Percentiles rank a stretch among this genome's conserved stretches.
Evolutionary conservation across 2,329 filamentous ascomycete genomes (phyloP).

Genomic region (Cytospora schulzeri): DNA sequence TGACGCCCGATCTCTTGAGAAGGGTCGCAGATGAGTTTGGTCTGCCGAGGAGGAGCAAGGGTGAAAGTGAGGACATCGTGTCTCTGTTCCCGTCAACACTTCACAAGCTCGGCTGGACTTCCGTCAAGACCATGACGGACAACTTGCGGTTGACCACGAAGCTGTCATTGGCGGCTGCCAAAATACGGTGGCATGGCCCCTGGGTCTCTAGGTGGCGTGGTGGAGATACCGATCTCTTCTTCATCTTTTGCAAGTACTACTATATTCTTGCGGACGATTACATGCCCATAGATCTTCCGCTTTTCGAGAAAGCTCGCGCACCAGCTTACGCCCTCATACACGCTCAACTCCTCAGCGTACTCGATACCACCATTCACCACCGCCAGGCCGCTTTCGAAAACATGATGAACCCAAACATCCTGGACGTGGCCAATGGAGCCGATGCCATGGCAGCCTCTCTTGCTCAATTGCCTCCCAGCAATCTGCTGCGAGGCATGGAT

Average conservation of each 20-base stretch:
- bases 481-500: conserved; percentile 79
- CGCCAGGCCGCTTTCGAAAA: conserved; percentile 62
- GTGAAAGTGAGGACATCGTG: conserved; percentile 66
- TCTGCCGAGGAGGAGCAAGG: conserved; percentile 56
- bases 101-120: conserved; percentile 59
- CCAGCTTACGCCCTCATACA: conserved; percentile 82
- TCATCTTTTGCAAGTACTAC: conserved; percentile 88
- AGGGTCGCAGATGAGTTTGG: conserved; percentile 72
- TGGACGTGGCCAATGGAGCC: conserved; percentile 52
- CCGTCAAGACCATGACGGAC: conserved; percentile 51
- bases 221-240: conserved; percentile 85
- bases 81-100: conserved; percentile 70
- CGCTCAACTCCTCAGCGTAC: conserved; percentile 74
- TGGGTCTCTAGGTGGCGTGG: conserved; percentile 88
- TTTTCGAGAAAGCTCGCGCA: conserved; percentile 61
- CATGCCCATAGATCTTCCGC: conserved; percentile 56
- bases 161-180: conserved; percentile 67
- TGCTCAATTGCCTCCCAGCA: conserved; percentile 62
- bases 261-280: conserved; percentile 78
- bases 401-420: conserved; percentile 44
- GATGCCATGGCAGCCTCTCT: conserved; percentile 69
- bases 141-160: conserved; percentile 66
- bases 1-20: conserved; percentile 68
- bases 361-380: conserved; percentile 86
- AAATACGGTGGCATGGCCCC: conserved; percentile 81